These are phyloP conservation scores for Ploettnerulaceae sp. DNA, from an alignment of 2,329 filamentous ascomycete species.

Conservation along the genomic window DNA sequence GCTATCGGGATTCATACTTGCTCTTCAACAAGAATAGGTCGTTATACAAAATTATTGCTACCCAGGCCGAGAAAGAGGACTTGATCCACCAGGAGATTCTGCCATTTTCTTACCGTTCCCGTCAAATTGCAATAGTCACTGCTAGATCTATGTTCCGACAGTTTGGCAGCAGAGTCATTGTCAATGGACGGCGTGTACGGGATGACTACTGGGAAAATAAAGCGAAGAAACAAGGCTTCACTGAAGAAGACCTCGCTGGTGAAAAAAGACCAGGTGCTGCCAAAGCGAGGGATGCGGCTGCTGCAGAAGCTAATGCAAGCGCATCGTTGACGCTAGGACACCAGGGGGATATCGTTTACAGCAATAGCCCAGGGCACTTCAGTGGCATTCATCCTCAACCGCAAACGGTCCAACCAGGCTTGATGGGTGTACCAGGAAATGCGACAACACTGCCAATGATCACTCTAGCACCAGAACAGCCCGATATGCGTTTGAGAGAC, in stretches of 20 bases:
- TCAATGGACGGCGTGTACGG: slow-evolving; percentile 81
- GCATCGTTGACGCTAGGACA: slow-evolving; percentile 56
- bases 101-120: slow-evolving; percentile 95
- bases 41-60: slow-evolving; percentile 95
- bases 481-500: slow-evolving; percentile 71
- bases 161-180: slow-evolving; percentile 91
- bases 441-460: slow-evolving; percentile 78
- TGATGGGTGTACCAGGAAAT: slow-evolving; percentile 61
- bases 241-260: slow-evolving; percentile 89
- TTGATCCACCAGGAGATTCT: slow-evolving; percentile 91
- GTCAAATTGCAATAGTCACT: slow-evolving; percentile 96
- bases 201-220: slow-evolving; percentile 99
- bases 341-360: slow-evolving; percentile 86
- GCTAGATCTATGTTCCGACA: slow-evolving; percentile 98
- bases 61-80: slow-evolving; percentile 93
- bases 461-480: slow-evolving; percentile 72
- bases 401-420: slow-evolving; percentile 66
- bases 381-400: slow-evolving; percentile 59
- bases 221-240: slow-evolving; percentile 95
- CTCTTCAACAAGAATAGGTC: slow-evolving; percentile 98
- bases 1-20: slow-evolving; percentile 95
- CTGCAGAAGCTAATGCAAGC: slow-evolving; percentile 55
- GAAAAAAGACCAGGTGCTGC: slow-evolving; percentile 92
- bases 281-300: slow-evolving; percentile 78
- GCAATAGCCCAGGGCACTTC: slow-evolving; percentile 63